phyloP scores from a whole-genome alignment of 2,329 filamentous ascomycete species.

The Scedosporium boydii region DNA sequence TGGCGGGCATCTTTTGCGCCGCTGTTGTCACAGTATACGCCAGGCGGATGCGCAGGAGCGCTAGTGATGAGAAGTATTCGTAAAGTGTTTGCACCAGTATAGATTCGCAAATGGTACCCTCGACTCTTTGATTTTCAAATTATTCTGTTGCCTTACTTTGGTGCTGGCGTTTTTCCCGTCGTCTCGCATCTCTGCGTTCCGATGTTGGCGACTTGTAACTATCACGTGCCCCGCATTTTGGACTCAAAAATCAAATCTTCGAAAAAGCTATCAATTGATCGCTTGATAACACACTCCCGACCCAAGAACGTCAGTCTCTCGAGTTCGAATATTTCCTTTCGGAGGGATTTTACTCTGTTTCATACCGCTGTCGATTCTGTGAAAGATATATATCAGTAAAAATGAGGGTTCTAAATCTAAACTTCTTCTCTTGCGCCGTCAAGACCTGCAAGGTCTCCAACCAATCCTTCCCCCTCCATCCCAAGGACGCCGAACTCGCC shows the following conservation, averaged over 20 bases:
- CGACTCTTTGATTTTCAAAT: not conserved
- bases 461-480: constrained; percentile 81
- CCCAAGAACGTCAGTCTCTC: not conserved
- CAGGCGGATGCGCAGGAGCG: constrained; percentile 14
- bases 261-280: constrained; percentile 6
- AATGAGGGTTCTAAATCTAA: constrained; percentile 95
- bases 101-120: not conserved
- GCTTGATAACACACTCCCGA: not conserved
- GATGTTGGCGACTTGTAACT: not conserved
- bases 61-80: constrained; percentile 2
- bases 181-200: not conserved
- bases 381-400: constrained; percentile 1
- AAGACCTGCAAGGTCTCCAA: constrained; percentile 83
- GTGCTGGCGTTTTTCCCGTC: not conserved
- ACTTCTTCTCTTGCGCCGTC: constrained; percentile 93
- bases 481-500: constrained; percentile 83
- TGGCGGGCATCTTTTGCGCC: constrained; percentile 36
- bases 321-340: not conserved
- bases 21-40: constrained; percentile 35
- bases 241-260: not conserved
- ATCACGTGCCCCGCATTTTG: not conserved
- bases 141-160: not conserved
- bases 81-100: constrained; percentile 1
- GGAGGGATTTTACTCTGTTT: not conserved
- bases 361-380: too few species aligned